A percentile compares a stretch with the other conserved stretches of the same genome.
These are phyloP conservation scores for Naegleria gruberi DNA, from an alignment of 208 protist genomes.

Conservation along the genomic window DNA sequence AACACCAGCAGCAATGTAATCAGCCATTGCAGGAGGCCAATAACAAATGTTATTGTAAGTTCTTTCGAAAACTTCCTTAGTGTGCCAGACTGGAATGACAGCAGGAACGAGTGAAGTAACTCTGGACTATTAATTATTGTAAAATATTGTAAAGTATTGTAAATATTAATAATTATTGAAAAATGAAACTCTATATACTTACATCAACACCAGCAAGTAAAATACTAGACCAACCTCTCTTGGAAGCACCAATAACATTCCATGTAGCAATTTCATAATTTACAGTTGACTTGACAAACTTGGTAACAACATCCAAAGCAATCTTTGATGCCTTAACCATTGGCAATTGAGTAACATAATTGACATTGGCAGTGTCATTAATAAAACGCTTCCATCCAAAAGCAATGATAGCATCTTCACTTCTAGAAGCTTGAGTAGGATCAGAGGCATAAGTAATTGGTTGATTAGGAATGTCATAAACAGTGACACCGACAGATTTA, in stretches of 20 bases:
- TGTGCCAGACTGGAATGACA: not conserved
- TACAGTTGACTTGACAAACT: not conserved
- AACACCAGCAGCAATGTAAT: not conserved
- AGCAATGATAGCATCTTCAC: conserved; percentile 44
- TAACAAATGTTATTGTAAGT: not conserved
- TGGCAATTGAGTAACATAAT: conserved; percentile 46
- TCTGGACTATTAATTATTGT: too few species aligned
- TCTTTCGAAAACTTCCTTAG: not conserved
- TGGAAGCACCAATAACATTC: conserved; percentile 8
- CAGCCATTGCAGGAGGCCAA: not conserved
- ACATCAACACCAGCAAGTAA: not conserved
- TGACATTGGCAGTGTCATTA: conserved; percentile 36
- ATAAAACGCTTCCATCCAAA: conserved; percentile 41
- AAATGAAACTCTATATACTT: too few species aligned
- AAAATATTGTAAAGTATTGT: too few species aligned
- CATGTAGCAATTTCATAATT: not conserved
- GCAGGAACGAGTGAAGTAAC: not conserved
- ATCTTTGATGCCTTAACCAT: conserved; percentile 51
- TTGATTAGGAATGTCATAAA: not conserved
- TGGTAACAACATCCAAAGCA: conserved; percentile 7
- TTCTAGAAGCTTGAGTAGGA: conserved; percentile 24
- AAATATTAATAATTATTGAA: too few species aligned
- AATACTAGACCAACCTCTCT: conserved; percentile 40
- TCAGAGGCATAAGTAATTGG: conserved; percentile 35
- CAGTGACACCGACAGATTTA: not conserved